A percentile compares a stretch with the other conserved stretches of the same genome.
These are phyloP conservation scores for Mycena polygramma DNA, from an alignment of 768 basidiomycete species.

Conservation along the genomic window DNA sequence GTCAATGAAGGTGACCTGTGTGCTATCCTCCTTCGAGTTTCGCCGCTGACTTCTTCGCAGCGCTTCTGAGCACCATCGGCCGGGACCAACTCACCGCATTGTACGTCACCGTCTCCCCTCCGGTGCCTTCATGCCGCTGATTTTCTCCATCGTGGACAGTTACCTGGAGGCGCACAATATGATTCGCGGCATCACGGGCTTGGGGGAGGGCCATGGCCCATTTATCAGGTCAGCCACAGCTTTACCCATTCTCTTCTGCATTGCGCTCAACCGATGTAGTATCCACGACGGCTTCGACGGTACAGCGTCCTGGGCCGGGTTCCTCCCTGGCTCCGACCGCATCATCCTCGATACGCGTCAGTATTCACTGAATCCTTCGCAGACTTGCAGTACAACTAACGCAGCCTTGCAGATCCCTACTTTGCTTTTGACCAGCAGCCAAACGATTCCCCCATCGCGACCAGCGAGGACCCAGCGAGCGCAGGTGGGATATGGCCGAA, in stretches of 20 bases:
- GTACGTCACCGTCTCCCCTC: constrained; percentile 54
- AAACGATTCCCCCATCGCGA: constrained; percentile 45
- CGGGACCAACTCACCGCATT: constrained; percentile 58
- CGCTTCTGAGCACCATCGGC: constrained; percentile 60
- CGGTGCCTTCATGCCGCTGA: constrained; percentile 47
- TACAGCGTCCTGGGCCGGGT: constrained; percentile 54
- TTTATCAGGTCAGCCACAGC: constrained; percentile 45
- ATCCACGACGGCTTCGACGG: constrained; percentile 67
- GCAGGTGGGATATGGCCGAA: constrained; percentile 49
- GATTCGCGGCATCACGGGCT: constrained; percentile 71
- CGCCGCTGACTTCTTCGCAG: not conserved
- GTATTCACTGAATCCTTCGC: constrained; percentile 28
- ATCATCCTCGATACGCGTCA: constrained; percentile 11
- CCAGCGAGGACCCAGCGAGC: constrained; percentile 32
- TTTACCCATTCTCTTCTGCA: too few species aligned
- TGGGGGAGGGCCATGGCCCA: constrained; percentile 60
- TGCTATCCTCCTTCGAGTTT: not conserved
- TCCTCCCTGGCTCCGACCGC: constrained; percentile 7
- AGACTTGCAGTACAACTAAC: too few species aligned
- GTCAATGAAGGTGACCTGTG: constrained; percentile 59
- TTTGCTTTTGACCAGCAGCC: constrained; percentile 39
- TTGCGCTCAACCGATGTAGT: not conserved
- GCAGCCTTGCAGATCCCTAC: not conserved
- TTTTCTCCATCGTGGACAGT: constrained; percentile 50
- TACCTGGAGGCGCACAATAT: constrained; percentile 61